Percentiles rank a stretch among this genome's conserved stretches.
Conservation (phyloP, 2,329 filamentous ascomycete genomes). For the Xylariaceae sp. region DNA sequence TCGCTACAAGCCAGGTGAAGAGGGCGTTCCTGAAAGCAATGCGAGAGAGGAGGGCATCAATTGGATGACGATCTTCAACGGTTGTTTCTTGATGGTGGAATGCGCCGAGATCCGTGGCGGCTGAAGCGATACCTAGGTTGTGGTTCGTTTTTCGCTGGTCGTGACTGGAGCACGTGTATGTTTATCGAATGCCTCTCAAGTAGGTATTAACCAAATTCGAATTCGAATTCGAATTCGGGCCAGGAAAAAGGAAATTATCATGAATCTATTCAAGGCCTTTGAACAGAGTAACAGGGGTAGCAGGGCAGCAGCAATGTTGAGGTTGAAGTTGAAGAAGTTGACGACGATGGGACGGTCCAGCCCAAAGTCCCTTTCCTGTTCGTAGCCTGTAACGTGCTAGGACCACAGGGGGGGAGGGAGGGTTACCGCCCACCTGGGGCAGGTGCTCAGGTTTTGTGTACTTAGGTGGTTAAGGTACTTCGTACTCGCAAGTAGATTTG, state of each 20-base stretch:
- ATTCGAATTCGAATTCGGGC: background rate
- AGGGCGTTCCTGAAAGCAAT: constrained; percentile 6
- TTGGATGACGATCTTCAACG: background rate
- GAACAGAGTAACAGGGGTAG: too few species aligned
- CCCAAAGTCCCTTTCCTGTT: too few species aligned
- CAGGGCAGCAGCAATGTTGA: background rate
- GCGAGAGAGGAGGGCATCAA: constrained; percentile 1
- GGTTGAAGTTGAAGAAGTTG: background rate
- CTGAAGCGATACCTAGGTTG: constrained; percentile 13
- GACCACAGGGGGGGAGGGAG: too few species aligned
- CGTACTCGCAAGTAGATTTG: too few species aligned
- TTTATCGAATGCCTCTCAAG: background rate
- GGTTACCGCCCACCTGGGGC: too few species aligned
- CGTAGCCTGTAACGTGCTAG: too few species aligned
- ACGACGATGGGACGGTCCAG: background rate
- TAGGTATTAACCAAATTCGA: background rate
- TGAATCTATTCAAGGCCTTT: background rate
- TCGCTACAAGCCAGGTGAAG: background rate
- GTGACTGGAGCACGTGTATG: background rate
- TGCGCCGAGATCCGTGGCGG: constrained; percentile 12
- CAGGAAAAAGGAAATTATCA: background rate
- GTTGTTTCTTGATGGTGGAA: constrained; percentile 1
- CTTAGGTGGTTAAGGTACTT: too few species aligned
- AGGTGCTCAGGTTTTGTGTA: too few species aligned
- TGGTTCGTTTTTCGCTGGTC: background rate